Base-by-base conservation (phyloP, 2,329 filamentous ascomycete species). In the Penicillium sp. region DNA sequence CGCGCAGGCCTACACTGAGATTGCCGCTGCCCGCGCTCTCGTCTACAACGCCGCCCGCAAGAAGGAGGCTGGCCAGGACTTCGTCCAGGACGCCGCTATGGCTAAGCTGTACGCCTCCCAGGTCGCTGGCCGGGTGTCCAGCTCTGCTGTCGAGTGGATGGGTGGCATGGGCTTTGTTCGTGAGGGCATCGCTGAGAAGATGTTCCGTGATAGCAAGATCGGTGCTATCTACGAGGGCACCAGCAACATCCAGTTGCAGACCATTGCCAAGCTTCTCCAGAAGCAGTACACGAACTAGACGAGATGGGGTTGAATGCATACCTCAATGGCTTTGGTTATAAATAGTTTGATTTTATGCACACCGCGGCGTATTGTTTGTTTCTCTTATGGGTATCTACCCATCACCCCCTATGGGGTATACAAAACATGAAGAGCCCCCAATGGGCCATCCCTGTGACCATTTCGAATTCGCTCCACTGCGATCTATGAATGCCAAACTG, bases 131-230 rank as follows among this genome's bases (percentile, higher is more conserved):
- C 87, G 86, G 53, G 93, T 99, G 21, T 89, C 88, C 54, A 87
- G 92, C 7, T 83, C 89, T 48, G 94, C 93, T 0, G 86, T 99
- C 29, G 94, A 99, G 79, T 99, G 94, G 94, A 97, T 97, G 93
- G 94, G 94, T 47, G 94, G 94, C 43, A 97, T 99, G 94, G 94
- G 94, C 45, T 99, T 99, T 69, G 94, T 99, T 16, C 82, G 94
- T 44, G 94, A 99, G 76, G 94, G 94, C 0, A 86, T 96, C 57
- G 94, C 94, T 0, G 94, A 99, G 85, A 99, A 99, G 85, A 97
- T 88, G 80, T 99, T 89, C 83, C 84, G 94, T 46, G 94, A 99
- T 75, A 94, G 90, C 82, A 99, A 97, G 87, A 99, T 99, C 70
- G 94, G 94, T 10, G 92, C 92, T 63, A 97, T 97, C 67, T 97